A percentile compares a stretch with the other conserved stretches of the same genome.
These are phyloP conservation scores for Fraxinus velutina DNA, from an alignment of 305 asterid genomes.

Conservation along the genomic window DNA sequence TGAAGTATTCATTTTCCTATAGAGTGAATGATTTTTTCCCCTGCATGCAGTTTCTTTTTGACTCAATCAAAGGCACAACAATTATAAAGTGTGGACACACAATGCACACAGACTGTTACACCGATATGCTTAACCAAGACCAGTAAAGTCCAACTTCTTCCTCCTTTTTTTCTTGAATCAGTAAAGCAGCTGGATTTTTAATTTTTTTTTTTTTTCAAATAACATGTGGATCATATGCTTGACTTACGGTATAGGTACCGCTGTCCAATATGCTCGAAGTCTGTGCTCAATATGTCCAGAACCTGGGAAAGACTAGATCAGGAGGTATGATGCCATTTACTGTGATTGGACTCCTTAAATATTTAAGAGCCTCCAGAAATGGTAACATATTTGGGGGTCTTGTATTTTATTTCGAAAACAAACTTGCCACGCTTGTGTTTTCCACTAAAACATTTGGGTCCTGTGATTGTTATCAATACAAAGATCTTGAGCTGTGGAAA, in stretches of 20 bases:
- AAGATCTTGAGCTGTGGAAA: not conserved
- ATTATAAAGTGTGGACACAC: constrained; percentile 89
- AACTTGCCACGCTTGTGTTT: not conserved
- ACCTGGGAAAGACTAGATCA: constrained; percentile 67
- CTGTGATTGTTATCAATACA: constrained; percentile 7
- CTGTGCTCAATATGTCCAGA: constrained; percentile 53
- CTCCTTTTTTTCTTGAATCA: constrained; percentile 6
- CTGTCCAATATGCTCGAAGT: constrained; percentile 88
- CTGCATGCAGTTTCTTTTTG: constrained; percentile 72
- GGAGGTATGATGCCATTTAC: constrained; percentile 51
- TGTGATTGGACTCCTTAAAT: not conserved
- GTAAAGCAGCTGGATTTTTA: not conserved
- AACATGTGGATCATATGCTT: not conserved
- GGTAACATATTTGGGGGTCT: not conserved
- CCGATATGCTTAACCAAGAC: constrained; percentile 55
- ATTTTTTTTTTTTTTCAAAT: not conserved
- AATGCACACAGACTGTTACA: constrained; percentile 65
- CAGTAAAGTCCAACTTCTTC: constrained; percentile 48
- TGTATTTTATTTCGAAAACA: not conserved
- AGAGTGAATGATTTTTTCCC: constrained; percentile 19
- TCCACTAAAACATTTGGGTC: constrained; percentile 6
- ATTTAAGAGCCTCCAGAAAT: too few species aligned
- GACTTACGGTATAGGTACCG: constrained; percentile 54
- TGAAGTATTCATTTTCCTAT: constrained; percentile 3
- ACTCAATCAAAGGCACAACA: constrained; percentile 62